A percentile compares a stretch with the other conserved stretches of the same genome.
Conservation (phyloP, 371 early-diverging fungal species). For the Actinomortierella ambigua region DNA sequence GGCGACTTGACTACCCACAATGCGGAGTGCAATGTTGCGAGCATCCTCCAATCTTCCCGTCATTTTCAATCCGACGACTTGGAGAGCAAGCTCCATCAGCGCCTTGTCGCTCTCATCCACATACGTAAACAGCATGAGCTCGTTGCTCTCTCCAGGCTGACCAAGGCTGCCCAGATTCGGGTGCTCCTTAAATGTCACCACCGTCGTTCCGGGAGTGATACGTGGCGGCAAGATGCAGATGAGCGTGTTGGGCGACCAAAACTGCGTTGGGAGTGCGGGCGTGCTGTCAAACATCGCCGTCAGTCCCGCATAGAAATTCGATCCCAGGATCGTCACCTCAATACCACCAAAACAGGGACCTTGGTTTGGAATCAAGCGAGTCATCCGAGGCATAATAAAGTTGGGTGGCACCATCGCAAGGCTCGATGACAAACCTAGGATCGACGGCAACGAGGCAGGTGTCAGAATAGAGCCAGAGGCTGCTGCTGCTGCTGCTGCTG, state of each 20-base stretch:
- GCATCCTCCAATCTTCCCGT: slow-evolving; percentile 79
- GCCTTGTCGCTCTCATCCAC: slow-evolving; percentile 80
- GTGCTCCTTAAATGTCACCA: slow-evolving; percentile 76
- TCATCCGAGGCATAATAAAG: slow-evolving; percentile 51
- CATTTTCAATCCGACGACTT: slow-evolving; percentile 85
- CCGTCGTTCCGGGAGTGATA: slow-evolving; percentile 75
- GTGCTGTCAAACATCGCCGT: slow-evolving; percentile 65
- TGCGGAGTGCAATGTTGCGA: slow-evolving; percentile 74
- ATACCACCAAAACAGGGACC: slow-evolving; percentile 86
- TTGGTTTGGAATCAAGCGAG: slow-evolving; percentile 72
- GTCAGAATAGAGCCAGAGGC: slow-evolving; percentile 14
- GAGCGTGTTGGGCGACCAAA: slow-evolving; percentile 78
- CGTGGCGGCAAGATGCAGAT: slow-evolving; percentile 86
- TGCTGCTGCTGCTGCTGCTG: neutral
- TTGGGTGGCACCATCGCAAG: slow-evolving; percentile 34
- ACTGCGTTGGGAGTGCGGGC: slow-evolving; percentile 62
- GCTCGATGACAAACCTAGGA: slow-evolving; percentile 27
- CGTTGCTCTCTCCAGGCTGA: slow-evolving; percentile 47
- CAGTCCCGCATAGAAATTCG: slow-evolving; percentile 71
- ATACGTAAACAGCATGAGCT: slow-evolving; percentile 65
- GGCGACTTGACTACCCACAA: slow-evolving; percentile 69
- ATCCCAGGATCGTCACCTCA: slow-evolving; percentile 84
- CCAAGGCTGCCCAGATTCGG: slow-evolving; percentile 43
- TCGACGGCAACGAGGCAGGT: slow-evolving; percentile 30
- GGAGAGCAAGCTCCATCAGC: slow-evolving; percentile 86